These are phyloP conservation scores for Suillus subaureus DNA, from an alignment of 768 basidiomycete genomes.

Conservation along the genomic window DNA sequence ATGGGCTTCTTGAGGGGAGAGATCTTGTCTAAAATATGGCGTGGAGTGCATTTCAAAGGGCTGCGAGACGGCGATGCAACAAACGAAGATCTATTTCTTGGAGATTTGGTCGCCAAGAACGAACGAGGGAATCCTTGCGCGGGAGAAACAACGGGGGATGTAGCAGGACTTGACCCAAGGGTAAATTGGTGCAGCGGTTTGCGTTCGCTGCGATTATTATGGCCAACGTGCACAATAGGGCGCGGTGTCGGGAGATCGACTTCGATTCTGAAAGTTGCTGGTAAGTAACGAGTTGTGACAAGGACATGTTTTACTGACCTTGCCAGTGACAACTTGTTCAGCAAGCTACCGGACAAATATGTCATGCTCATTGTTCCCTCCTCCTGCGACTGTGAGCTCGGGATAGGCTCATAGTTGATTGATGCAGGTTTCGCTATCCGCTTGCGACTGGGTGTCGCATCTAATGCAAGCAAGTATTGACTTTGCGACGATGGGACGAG, in stretches of 20 bases:
- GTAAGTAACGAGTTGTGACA: conserved; percentile 14
- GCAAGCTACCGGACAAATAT: neutral
- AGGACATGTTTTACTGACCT: conserved; percentile 17
- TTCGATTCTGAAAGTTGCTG: neutral
- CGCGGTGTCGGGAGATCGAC: neutral
- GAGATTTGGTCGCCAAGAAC: conserved; percentile 9
- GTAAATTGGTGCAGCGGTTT: conserved; percentile 5
- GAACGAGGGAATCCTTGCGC: conserved; percentile 1
- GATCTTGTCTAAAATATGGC: neutral
- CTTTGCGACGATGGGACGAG: conserved; percentile 34
- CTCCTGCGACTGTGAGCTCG: conserved; percentile 36
- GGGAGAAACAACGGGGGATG: conserved; percentile 8
- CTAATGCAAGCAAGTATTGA: conserved; percentile 33
- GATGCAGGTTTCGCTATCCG: conserved; percentile 25
- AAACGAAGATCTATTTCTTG: neutral
- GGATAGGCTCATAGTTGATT: conserved; percentile 16
- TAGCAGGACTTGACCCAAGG: conserved; percentile 10
- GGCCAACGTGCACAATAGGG: neutral
- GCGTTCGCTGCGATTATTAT: conserved; percentile 1
- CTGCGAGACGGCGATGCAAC: neutral
- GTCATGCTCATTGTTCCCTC: conserved; percentile 28
- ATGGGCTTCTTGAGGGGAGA: neutral
- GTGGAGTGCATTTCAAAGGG: conserved; percentile 12
- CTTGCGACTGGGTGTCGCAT: conserved; percentile 38
- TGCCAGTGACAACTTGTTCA: conserved; percentile 3